Conservation (phyloP, 345 rosid species). For the Adansonia digitata region DNA sequence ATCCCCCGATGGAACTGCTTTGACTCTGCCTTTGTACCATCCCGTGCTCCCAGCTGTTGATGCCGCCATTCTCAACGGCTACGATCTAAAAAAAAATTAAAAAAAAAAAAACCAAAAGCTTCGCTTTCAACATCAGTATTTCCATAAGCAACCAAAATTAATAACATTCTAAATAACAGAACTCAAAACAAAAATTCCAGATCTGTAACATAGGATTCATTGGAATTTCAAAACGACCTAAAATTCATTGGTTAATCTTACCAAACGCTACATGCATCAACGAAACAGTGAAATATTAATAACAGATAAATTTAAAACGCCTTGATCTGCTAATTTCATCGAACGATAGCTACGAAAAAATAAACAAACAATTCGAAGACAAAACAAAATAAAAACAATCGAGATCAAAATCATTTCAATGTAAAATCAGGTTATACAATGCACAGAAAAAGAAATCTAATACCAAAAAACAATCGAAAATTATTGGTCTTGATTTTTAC, state of each 20-base stretch:
- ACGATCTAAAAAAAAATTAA: constrained; percentile 25
- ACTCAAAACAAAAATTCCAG: not conserved
- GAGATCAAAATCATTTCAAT: not conserved
- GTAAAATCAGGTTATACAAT: not conserved
- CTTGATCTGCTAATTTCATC: constrained; percentile 17
- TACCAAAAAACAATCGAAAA: not conserved
- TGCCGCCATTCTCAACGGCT: constrained; percentile 38
- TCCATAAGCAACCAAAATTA: not conserved
- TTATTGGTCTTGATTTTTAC: not conserved
- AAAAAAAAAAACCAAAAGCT: constrained; percentile 3
- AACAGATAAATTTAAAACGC: not conserved
- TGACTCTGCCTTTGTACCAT: constrained; percentile 80
- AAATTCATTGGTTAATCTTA: not conserved
- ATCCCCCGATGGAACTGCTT: constrained; percentile 92
- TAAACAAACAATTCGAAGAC: not conserved
- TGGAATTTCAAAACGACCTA: not conserved
- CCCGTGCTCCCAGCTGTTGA: constrained; percentile 26
- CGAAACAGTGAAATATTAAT: not conserved
- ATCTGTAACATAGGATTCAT: constrained; percentile 6
- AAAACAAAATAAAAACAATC: not conserved
- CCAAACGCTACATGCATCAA: constrained; percentile 6
- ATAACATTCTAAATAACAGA: not conserved
- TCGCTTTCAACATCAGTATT: not conserved
- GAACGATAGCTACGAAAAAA: not conserved
- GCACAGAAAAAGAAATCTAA: not conserved